Evolutionary conservation across 2,329 filamentous ascomycete genomes (phyloP).

Genomic region (Knufia petricola): DNA sequence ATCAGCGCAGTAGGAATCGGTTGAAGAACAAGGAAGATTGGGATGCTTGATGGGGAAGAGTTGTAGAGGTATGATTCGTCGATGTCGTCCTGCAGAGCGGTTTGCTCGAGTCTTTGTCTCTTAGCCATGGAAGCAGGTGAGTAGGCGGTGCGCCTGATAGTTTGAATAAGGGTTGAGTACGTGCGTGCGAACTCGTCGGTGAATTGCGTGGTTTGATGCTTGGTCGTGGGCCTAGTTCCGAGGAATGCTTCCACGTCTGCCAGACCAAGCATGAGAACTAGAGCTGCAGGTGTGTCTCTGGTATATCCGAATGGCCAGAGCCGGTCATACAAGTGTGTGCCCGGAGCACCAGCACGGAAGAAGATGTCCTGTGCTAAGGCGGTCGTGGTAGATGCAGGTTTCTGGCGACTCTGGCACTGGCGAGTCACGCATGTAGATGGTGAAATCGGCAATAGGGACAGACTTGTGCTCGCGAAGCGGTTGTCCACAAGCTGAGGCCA

Average conservation of each 20-base stretch:
- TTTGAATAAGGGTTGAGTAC: conserved; percentile 29
- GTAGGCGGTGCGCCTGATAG: conserved; percentile 25
- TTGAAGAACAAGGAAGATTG: conserved; percentile 30
- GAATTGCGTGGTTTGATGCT: conserved; percentile 10
- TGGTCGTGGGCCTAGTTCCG: background rate
- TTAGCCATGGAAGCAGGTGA: conserved; percentile 17
- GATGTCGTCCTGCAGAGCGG: conserved; percentile 8
- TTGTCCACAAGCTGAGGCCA: background rate
- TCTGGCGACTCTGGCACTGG: conserved; percentile 1
- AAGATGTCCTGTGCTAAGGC: conserved; percentile 12
- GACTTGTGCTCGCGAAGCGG: conserved; percentile 3
- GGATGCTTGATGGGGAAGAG: conserved; percentile 22
- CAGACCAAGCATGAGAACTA: conserved; percentile 23
- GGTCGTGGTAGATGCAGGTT: background rate
- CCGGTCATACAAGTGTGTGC: conserved; percentile 25
- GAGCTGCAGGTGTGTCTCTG: conserved; percentile 27
- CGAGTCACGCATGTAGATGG: background rate
- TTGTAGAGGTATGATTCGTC: conserved; percentile 19
- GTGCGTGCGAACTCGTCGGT: conserved; percentile 11
- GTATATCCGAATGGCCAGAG: conserved; percentile 28
- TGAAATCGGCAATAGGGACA: conserved; percentile 8
- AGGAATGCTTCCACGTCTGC: conserved; percentile 10
- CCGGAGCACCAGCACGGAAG: conserved; percentile 23
- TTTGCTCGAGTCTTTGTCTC: background rate
- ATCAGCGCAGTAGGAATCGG: conserved; percentile 26